Base-by-base conservation (phyloP, 306 rosid genomes). In the Comarum palustre region DNA sequence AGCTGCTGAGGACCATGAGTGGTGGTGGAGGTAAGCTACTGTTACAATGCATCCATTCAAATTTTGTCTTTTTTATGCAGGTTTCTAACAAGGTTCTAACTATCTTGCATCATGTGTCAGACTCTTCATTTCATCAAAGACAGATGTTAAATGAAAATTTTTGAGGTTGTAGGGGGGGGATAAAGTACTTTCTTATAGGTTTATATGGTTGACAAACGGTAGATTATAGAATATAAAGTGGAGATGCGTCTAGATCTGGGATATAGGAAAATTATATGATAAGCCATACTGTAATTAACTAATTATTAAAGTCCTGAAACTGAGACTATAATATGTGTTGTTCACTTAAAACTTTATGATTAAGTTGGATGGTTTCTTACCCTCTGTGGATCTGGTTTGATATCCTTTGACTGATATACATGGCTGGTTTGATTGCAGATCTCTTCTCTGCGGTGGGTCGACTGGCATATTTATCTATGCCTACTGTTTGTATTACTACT, bases 11-110 rank as follows among this genome's bases (percentile, higher is more conserved):
- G 92, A 88, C 69, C 92, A 88, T 64, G 84, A 86, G 75, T 88
- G 92, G 92, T 88, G 92, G 92, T 88, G 92, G 92, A 88, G 92
- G 92, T 88, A 83, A 50, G 84, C 66, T 58, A 2, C 68, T 68
- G 14, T 65, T 70, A 2, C 31, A 34, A 9, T 27, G 52, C 47
- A 5, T 69, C 2, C 52, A 38, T 42, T 11, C 29, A 36, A 36
- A n/a, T 17, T 47, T 36, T 36, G 5, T 27, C 43, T 17, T 60
- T 10, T 24, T 36, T 66, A 25, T 10, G 64, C 41, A 22, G 24
- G 27, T 60, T 47, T 3, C 16, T 31, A 13, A 14, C 39, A 20
- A 60, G 4, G 31, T 17, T 31, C 47, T 5, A n/a, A 4, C 15
- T 66, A 36, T 66, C 34, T 36, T 19, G 13, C 68, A 25, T 63